These are phyloP conservation scores for Termitomyces sp. DNA, from an alignment of 768 basidiomycete genomes.

Conservation along the genomic window DNA sequence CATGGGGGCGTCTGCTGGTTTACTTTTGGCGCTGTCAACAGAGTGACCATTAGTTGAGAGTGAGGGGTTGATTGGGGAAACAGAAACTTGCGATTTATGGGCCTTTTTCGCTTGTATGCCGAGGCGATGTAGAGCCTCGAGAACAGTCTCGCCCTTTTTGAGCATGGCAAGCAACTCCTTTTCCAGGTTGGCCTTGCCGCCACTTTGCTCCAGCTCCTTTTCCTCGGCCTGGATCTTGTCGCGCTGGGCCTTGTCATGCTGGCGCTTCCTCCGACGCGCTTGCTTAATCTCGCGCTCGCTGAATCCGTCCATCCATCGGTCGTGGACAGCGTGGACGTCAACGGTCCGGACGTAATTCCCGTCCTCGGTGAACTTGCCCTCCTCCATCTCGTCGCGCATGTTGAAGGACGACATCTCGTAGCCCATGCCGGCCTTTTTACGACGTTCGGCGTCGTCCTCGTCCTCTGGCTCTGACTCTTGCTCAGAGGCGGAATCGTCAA, in stretches of 20 bases:
- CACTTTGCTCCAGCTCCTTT: slow-evolving; percentile 63
- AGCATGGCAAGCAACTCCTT: slow-evolving; percentile 68
- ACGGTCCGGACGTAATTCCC: slow-evolving; percentile 82
- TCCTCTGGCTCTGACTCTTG: slow-evolving; percentile 59
- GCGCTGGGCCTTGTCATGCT: slow-evolving; percentile 68
- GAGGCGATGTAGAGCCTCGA: slow-evolving; percentile 85
- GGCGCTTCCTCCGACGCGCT: slow-evolving; percentile 72
- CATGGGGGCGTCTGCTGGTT: slow-evolving; percentile 41
- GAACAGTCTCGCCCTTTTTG: slow-evolving; percentile 86
- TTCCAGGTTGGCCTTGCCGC: slow-evolving; percentile 62
- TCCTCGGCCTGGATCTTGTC: slow-evolving; percentile 73
- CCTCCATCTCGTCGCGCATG: slow-evolving; percentile 98
- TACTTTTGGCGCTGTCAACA: slow-evolving; percentile 28
- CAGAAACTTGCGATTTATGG: slow-evolving; percentile 31
- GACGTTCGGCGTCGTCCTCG: slow-evolving; percentile 74
- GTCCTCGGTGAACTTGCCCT: slow-evolving; percentile 95
- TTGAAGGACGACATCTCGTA: slow-evolving; percentile 94
- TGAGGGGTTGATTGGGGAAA: neutral
- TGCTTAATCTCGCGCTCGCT: slow-evolving; percentile 83
- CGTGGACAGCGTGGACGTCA: slow-evolving; percentile 90
- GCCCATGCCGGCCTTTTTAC: slow-evolving; percentile 87
- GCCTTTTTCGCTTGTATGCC: slow-evolving; percentile 64
- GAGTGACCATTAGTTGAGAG: too few relatives aligned
- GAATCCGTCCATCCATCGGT: slow-evolving; percentile 93
- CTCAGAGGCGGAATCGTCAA: slow-evolving; percentile 44